Evolutionary conservation across 257 asterid genomes (phyloP).

Genomic region (Solanum tacnaense): DNA sequence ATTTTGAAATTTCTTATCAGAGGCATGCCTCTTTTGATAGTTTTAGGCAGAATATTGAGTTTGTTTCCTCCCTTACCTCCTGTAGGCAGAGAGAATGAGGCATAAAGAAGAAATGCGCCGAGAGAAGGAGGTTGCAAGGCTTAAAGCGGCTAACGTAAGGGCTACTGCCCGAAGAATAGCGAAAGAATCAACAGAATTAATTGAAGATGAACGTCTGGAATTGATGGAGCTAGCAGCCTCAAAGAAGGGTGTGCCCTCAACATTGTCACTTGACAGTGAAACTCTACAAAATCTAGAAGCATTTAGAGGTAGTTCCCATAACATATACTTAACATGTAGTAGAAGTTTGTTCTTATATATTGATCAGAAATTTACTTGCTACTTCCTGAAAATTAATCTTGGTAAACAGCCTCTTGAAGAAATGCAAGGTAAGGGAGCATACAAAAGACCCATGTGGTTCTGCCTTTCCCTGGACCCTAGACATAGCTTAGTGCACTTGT

Average conservation of each 20-base stretch:
- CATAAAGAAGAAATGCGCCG: constrained; percentile 73
- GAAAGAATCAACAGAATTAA: constrained; percentile 62
- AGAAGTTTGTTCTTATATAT: neutral
- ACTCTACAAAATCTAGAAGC: constrained; percentile 45
- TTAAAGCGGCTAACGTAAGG: constrained; percentile 73
- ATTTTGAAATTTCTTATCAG: neutral
- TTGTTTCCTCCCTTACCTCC: neutral
- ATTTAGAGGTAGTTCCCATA: constrained; percentile 37
- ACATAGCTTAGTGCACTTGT: neutral
- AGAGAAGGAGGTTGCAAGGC: constrained; percentile 84
- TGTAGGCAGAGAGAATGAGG: constrained; percentile 76
- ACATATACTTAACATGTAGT: neutral
- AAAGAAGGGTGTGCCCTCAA: constrained; percentile 48
- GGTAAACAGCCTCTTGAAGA: neutral
- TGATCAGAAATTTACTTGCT: neutral
- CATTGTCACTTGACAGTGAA: constrained; percentile 56
- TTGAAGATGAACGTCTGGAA: constrained; percentile 75
- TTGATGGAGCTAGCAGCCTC: constrained; percentile 79
- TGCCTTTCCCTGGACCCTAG: neutral
- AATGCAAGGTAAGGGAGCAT: neutral
- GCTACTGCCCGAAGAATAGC: constrained; percentile 84
- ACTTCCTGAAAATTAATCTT: neutral
- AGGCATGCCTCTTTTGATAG: neutral
- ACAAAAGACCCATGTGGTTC: neutral
- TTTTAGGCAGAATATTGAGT: neutral